Evolutionary conservation across 257 asterid species (phyloP).

Genomic region (Fraxinus cuspidata): DNA sequence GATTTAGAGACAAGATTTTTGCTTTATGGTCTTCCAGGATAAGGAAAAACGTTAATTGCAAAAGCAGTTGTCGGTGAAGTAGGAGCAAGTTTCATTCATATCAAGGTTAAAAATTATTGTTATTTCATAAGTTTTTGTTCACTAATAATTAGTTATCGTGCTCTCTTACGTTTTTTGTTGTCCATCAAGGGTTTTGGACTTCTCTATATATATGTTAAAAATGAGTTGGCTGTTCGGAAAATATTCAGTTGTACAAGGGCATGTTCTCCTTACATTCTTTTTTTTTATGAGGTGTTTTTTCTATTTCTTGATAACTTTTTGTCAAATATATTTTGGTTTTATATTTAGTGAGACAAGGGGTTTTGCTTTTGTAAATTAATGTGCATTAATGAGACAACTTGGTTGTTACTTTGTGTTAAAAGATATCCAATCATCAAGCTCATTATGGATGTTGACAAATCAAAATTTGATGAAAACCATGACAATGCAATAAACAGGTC

Average conservation of each 20-base stretch:
- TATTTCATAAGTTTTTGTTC: slow-evolving; percentile 4
- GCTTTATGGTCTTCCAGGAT: slow-evolving; percentile 98
- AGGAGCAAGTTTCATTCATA: slow-evolving; percentile 88
- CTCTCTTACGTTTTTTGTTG: slow-evolving; percentile 18
- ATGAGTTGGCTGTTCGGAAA: slow-evolving; percentile 78
- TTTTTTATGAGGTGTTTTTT: slow-evolving; percentile 59
- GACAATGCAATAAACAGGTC: too few species aligned
- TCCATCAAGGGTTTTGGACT: slow-evolving; percentile 80
- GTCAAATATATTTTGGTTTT: neutral
- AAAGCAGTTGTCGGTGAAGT: slow-evolving; percentile 95
- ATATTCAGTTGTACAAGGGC: slow-evolving; percentile 85
- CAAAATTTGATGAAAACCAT: too few species aligned
- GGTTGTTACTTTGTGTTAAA: neutral
- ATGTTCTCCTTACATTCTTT: slow-evolving; percentile 85
- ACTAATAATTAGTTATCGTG: neutral
- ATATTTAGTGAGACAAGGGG: neutral
- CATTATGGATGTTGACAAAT: too few species aligned
- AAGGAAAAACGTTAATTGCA: slow-evolving; percentile 93
- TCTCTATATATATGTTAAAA: slow-evolving; percentile 77
- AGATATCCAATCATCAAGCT: too few species aligned
- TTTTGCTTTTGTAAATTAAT: neutral
- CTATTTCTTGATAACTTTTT: slow-evolving; percentile 2
- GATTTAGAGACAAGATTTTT: slow-evolving; percentile 71
- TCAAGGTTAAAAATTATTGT: slow-evolving; percentile 52
- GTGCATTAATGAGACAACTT: neutral